These are phyloP conservation scores for Russula lepida DNA, from an alignment of 768 basidiomycete genomes.

Conservation along the genomic window DNA sequence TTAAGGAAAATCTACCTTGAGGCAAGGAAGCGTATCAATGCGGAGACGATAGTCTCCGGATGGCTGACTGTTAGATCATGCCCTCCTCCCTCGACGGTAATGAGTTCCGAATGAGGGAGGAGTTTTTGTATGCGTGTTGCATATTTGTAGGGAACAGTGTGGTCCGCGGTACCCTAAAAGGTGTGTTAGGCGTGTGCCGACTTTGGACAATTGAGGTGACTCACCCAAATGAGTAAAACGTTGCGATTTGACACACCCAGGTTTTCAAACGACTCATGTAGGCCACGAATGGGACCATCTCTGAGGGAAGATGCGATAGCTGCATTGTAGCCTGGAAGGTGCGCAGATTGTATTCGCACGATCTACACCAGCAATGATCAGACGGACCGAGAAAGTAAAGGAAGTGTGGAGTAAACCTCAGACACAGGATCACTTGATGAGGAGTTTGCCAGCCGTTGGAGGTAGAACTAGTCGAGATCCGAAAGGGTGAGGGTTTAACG, in stretches of 20 bases:
- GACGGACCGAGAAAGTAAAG: neutral
- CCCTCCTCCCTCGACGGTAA: conserved; percentile 43
- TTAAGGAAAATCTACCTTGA: neutral
- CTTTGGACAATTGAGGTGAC: conserved; percentile 20
- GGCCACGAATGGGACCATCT: conserved; percentile 63
- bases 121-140: conserved; percentile 39
- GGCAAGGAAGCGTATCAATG: conserved; percentile 15
- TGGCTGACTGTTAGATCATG: conserved; percentile 36
- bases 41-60: conserved; percentile 18
- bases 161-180: conserved; percentile 49
- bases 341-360: conserved; percentile 69
- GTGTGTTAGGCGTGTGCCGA: neutral
- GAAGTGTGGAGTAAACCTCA: conserved; percentile 23
- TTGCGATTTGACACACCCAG: conserved; percentile 40
- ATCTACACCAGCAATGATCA: conserved; percentile 35
- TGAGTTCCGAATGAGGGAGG: conserved; percentile 38
- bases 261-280: conserved; percentile 43
- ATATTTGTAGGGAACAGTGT: conserved; percentile 48
- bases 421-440: conserved; percentile 26
- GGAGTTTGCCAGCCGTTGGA: conserved; percentile 28
- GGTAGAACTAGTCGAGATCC: conserved; percentile 25
- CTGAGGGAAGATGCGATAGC: conserved; percentile 71
- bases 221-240: conserved; percentile 59
- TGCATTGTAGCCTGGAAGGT: conserved; percentile 64
- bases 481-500: neutral